Conservation (phyloP, 2,329 filamentous ascomycete species). For the Arthroderma sp. region DNA sequence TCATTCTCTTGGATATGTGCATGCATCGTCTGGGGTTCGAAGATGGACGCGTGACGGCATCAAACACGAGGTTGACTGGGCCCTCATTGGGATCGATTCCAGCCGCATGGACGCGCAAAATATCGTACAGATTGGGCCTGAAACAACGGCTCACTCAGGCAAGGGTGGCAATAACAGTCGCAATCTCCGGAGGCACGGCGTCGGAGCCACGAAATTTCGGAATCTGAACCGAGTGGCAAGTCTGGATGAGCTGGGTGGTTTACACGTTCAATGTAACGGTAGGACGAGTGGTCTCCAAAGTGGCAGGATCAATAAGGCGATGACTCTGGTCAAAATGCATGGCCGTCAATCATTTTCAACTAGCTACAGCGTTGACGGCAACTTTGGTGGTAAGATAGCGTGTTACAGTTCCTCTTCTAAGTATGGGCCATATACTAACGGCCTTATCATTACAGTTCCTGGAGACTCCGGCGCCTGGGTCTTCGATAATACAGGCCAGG, state of each 20-base stretch:
- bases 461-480: constrained; percentile 93
- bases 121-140: constrained; percentile 35
- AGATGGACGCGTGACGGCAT: constrained; percentile 58
- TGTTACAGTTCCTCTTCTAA: constrained; percentile 1
- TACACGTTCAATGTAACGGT: constrained; percentile 76
- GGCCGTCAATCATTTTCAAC: constrained; percentile 70
- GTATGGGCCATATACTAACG: background rate
- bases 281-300: constrained; percentile 73
- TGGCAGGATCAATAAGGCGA: constrained; percentile 61
- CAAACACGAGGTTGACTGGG: constrained; percentile 91
- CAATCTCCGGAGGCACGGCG: background rate
- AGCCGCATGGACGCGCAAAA: constrained; percentile 61
- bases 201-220: constrained; percentile 14
- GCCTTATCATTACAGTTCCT: constrained; percentile 42
- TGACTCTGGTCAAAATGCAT: constrained; percentile 77
- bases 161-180: background rate
- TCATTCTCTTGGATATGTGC: constrained; percentile 68
- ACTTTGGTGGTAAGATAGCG: constrained; percentile 38
- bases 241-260: constrained; percentile 49
- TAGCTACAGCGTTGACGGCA: constrained; percentile 49
- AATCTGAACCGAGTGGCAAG: constrained; percentile 45
- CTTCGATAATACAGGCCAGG: constrained; percentile 64
- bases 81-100: constrained; percentile 66
- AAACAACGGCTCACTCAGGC: background rate
- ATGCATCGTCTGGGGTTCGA: constrained; percentile 80